Base-by-base conservation (phyloP, 768 basidiomycete genomes). In the Rickenella mellea region DNA sequence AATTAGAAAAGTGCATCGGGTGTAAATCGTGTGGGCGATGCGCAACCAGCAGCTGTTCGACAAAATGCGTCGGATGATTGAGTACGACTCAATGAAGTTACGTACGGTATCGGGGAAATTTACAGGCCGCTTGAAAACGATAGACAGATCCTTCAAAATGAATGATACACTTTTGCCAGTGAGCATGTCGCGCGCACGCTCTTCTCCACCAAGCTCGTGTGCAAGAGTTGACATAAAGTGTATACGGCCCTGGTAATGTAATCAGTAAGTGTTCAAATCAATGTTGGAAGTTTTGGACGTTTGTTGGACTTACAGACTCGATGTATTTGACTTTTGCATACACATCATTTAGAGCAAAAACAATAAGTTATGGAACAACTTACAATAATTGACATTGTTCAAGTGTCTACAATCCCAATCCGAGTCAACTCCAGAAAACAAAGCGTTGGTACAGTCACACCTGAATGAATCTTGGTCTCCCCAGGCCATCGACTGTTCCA, bases 401-500 rank as follows among this genome's bases (percentile, higher is more conserved):
- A 86, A 83, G 50, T 87, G 84, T 55, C 84, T 87, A n/a, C n/a
- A n/a, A 39, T 28, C 45, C 11, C 38, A 24, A 12, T 41, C n/a
- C 20, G 27, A 12, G 26, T 6, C 10, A 14, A 15, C n/a, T 21
- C 45, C 14, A 33, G n/a, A 27, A 28, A 24, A 14, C 14, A 11
- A n/a, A n/a, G n/a, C 29, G 12, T 17, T 15, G 4, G 11, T 17
- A 17, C 14, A 15, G n/a, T 68, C 81, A 31, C 55, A 84, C 85
- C 79, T 78, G 54, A 86, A 84, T 1, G 84, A 64, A 51, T 88
- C 85, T 22, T 81, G 78, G 48, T 87, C 80, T 39, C 85, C 85
- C 84, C 84, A 87, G 0, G 70, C 76, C n/a, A 88, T 72, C 11
- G 62, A 63, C 53, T 87, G 84, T 53, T 85, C 80, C 78, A 79